Evolutionary conservation across 2,329 filamentous ascomycete species (phyloP).

Genomic region (Ploettnerulaceae sp.): DNA sequence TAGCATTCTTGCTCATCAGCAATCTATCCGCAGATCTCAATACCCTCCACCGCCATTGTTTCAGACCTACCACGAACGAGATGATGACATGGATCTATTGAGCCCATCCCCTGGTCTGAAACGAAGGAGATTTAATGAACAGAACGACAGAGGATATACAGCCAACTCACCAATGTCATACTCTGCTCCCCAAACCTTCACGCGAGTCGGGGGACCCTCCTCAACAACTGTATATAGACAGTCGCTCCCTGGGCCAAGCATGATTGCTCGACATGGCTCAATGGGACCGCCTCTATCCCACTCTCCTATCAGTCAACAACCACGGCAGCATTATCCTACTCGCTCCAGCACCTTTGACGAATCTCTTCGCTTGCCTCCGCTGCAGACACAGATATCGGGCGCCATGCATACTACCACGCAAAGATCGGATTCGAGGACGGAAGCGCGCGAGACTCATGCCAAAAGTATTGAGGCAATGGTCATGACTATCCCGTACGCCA

Average conservation of each 20-base stretch:
- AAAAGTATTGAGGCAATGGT: constrained; percentile 62
- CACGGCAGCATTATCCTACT: constrained; percentile 25
- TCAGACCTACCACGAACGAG: constrained; percentile 31
- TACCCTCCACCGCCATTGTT: constrained; percentile 27
- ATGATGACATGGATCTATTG: constrained; percentile 38
- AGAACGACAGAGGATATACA: constrained; percentile 37
- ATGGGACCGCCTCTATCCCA: constrained; percentile 32
- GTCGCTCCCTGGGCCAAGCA: constrained; percentile 33
- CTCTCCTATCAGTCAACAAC: constrained; percentile 27
- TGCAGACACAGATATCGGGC: constrained; percentile 34
- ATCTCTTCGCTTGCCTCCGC: constrained; percentile 34
- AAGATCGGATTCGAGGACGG: constrained; percentile 30
- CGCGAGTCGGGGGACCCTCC: constrained; percentile 23
- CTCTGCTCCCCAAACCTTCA: constrained; percentile 25
- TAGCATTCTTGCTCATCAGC: constrained; percentile 18
- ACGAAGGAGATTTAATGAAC: constrained; percentile 54
- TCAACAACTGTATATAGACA: constrained; percentile 37
- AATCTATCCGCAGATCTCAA: constrained; percentile 21
- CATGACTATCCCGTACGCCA: constrained; percentile 67
- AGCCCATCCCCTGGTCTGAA: constrained; percentile 54
- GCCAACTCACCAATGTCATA: constrained; percentile 37
- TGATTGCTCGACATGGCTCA: constrained; percentile 20
- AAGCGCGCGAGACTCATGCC: constrained; percentile 35
- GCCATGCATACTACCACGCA: constrained; percentile 36
- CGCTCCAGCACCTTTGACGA: constrained; percentile 30